Percentiles rank a stretch among this genome's conserved stretches.
Conservation (phyloP, 2,329 filamentous ascomycete species). For the Curvularia spicifera region DNA sequence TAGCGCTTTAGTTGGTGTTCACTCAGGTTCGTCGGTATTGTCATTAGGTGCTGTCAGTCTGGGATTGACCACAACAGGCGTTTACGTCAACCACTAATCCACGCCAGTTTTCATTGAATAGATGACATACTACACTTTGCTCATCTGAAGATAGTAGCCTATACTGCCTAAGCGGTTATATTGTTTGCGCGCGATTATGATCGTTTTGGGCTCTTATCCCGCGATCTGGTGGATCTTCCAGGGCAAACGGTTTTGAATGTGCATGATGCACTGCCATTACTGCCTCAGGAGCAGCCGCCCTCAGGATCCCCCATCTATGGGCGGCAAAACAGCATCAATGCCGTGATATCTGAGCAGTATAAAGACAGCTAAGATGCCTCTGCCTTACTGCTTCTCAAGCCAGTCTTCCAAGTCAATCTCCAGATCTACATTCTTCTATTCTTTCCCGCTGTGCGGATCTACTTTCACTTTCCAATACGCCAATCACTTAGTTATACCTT, state of each 20-base stretch:
- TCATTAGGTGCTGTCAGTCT: not conserved
- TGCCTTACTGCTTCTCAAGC: conserved; percentile 13
- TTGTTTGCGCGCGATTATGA: conserved; percentile 4
- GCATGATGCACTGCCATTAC: conserved; percentile 10
- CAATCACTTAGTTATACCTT: not conserved
- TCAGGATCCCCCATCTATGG: not conserved
- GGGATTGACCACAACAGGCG: not conserved
- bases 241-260: conserved; percentile 13
- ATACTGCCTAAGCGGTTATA: conserved; percentile 2
- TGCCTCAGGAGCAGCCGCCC: conserved; percentile 11
- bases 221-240: conserved; percentile 6
- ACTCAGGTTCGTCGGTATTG: conserved; percentile 6
- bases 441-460: conserved; percentile 25
- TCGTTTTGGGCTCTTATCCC: conserved; percentile 9
- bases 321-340: conserved; percentile 7
- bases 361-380: conserved; percentile 4
- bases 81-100: not conserved
- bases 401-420: conserved; percentile 21
- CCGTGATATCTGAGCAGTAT: not conserved
- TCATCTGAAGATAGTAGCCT: not conserved
- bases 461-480: conserved; percentile 20
- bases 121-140: not conserved
- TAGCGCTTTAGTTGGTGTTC: conserved; percentile 2
- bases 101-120: too few species aligned
- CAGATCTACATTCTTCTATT: conserved; percentile 21